Conservation (phyloP, 352 stramenopile species). For the Phytopythium delawarense region DNA sequence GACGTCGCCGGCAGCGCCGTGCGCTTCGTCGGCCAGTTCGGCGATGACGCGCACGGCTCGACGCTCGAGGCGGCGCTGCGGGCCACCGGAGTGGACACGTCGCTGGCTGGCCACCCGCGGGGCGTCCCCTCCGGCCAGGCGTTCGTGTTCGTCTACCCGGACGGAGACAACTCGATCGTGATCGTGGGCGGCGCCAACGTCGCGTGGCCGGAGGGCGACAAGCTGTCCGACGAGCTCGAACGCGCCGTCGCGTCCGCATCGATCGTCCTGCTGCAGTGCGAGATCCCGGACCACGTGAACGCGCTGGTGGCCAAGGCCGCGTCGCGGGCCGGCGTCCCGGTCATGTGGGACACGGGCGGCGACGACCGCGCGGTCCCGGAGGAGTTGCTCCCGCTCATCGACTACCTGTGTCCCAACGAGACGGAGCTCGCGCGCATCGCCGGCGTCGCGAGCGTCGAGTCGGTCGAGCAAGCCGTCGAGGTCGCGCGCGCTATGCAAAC, state of each 20-base stretch:
- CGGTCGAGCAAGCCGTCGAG: conserved; percentile 39
- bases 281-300: conserved; percentile 64
- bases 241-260: conserved; percentile 44
- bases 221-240: conserved; percentile 28
- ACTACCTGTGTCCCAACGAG: conserved; percentile 75
- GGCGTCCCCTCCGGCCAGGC: conserved; percentile 63
- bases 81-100: conserved; percentile 28
- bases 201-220: conserved; percentile 34
- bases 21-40: conserved; percentile 69
- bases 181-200: conserved; percentile 76
- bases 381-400: conserved; percentile 51
- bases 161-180: conserved; percentile 84
- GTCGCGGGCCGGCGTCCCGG: conserved; percentile 34
- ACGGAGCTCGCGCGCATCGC: conserved; percentile 61
- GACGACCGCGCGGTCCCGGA: conserved; percentile 56
- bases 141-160: conserved; percentile 79
- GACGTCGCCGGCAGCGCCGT: conserved; percentile 7
- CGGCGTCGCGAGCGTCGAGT: conserved; percentile 26
- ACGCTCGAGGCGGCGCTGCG: conserved; percentile 40
- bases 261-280: conserved; percentile 69
- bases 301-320: conserved; percentile 43
- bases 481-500: conserved; percentile 48
- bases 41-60: conserved; percentile 55
- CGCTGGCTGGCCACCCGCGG: conserved; percentile 29
- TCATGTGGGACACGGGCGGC: conserved; percentile 79